These are phyloP conservation scores for Hydnomerulius pinastri DNA, from an alignment of 768 basidiomycete species.

Conservation along the genomic window DNA sequence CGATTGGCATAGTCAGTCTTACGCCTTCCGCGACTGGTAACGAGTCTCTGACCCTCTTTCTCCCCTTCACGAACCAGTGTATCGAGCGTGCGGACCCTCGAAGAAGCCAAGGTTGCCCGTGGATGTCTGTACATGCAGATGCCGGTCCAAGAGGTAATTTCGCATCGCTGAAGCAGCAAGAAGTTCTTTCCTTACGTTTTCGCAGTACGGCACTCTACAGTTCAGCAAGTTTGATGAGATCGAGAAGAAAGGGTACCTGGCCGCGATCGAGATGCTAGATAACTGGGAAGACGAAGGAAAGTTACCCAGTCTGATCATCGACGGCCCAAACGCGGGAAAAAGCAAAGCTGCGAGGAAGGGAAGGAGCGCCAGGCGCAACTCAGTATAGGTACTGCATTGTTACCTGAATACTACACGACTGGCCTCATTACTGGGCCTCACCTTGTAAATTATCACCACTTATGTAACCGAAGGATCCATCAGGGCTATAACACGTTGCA, in stretches of 20 bases:
- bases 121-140: constrained; percentile 91
- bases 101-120: constrained; percentile 89
- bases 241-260: constrained; percentile 75
- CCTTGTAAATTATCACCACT: background rate
- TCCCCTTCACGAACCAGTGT: constrained; percentile 53
- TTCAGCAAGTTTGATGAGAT: constrained; percentile 91
- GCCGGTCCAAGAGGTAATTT: constrained; percentile 86
- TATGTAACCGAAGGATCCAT: background rate
- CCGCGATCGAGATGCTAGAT: constrained; percentile 68
- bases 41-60: constrained; percentile 9
- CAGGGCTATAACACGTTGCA: background rate
- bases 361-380: constrained; percentile 76
- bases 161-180: background rate
- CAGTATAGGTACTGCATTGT: constrained; percentile 49
- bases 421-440: no score
- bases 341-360: constrained; percentile 62
- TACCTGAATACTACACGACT: no score
- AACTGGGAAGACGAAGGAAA: constrained; percentile 83
- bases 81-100: constrained; percentile 91
- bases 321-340: constrained; percentile 48
- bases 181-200: constrained; percentile 2
- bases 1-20: constrained; percentile 87
- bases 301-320: constrained; percentile 74
- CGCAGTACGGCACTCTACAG: constrained; percentile 87
- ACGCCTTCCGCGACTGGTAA: background rate